Percentiles rank a stretch among this genome's conserved stretches.
Evolutionary conservation across 2,329 filamentous ascomycete genomes (phyloP).

Genomic region (Aspergillus costaricaensis): DNA sequence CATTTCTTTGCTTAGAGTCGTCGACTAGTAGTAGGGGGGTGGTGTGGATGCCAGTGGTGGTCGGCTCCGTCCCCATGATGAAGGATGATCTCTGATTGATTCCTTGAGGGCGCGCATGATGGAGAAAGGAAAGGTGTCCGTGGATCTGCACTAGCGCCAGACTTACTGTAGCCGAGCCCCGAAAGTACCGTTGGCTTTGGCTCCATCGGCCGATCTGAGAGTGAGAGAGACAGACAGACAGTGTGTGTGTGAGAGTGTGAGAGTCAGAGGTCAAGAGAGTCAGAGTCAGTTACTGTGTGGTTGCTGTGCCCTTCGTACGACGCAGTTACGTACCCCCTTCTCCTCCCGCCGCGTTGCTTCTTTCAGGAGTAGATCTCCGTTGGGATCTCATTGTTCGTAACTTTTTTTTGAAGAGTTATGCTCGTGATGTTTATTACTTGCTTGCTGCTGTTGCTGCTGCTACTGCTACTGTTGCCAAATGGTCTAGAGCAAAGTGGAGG

Average conservation of each 20-base stretch:
- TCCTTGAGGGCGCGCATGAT: conserved; percentile 14
- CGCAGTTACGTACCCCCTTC: conserved; percentile 12
- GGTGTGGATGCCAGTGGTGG: too few relatives aligned
- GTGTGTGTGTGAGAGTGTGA: not conserved
- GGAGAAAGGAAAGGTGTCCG: conserved; percentile 23
- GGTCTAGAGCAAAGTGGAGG: not conserved
- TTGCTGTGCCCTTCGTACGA: conserved; percentile 10
- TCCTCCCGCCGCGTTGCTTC: not conserved
- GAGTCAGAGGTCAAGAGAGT: too few relatives aligned
- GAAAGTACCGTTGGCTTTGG: conserved; percentile 17
- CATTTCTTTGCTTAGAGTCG: too few relatives aligned
- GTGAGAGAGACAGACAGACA: not conserved
- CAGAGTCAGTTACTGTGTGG: too few relatives aligned
- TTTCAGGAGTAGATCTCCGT: not conserved
- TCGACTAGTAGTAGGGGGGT: too few relatives aligned
- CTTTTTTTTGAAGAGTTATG: not conserved
- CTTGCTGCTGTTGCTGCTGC: too few relatives aligned
- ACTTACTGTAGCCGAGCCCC: conserved; percentile 25
- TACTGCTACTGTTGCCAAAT: not conserved
- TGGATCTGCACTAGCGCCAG: conserved; percentile 30
- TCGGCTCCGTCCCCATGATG: conserved; percentile 11
- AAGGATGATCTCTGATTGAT: conserved; percentile 22
- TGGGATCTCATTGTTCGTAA: not conserved
- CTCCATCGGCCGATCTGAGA: conserved; percentile 16
- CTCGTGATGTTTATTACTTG: too few relatives aligned